Evolutionary conservation across 805 yeast species (phyloP), one percentile per base, ranked within the genome.

Genomic region (Lipomyces sp.): DNA sequence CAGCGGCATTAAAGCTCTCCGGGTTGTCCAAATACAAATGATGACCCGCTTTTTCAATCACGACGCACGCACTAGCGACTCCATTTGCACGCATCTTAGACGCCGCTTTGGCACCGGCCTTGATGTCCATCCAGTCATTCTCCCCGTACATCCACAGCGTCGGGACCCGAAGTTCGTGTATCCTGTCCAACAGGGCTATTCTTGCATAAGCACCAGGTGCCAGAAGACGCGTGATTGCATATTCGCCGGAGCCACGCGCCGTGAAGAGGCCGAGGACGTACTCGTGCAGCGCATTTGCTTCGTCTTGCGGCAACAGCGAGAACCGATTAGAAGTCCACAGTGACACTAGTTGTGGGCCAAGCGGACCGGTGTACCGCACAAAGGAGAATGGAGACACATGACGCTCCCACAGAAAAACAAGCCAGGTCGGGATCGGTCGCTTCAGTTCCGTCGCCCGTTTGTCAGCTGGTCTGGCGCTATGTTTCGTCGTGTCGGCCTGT

Each of bases 161-260:
- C 51, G 89, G 86, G 73, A 90, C 86, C 4, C 83, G 78, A 8
- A 88, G 76, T 30, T 81, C 78, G 37, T 83, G 77, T 13, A 89
- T 81, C 29, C 90, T 77, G 54, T 80, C 78, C 5, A 77, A 76
- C 62, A 94, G 79, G 0, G 98, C 96, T 72, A 84, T 79, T 68
- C 97, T 81, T 0, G 98, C 96, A 59, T 86, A 85, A 0, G 97
- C 98, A 2, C 98, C 99, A 5, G 97, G 96, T 0, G 91, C 93
- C 32, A 94, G 79, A 24, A 92, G 80, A 74, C 89, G 90, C 71
- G 91, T 90, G 70, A 95, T 80, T 81, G 94, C 87, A 76, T 94
- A 94, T 78, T 94, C 99, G 5, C 98, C 98, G 0, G 96, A 90
- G 0, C 99, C 99, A 2, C 82, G 85, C 6, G 90, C 88, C 70